A percentile compares a stretch with the other conserved stretches of the same genome.
phyloP scores from a whole-genome alignment of 768 basidiomycete species.

The Mycena epipterygia region DNA sequence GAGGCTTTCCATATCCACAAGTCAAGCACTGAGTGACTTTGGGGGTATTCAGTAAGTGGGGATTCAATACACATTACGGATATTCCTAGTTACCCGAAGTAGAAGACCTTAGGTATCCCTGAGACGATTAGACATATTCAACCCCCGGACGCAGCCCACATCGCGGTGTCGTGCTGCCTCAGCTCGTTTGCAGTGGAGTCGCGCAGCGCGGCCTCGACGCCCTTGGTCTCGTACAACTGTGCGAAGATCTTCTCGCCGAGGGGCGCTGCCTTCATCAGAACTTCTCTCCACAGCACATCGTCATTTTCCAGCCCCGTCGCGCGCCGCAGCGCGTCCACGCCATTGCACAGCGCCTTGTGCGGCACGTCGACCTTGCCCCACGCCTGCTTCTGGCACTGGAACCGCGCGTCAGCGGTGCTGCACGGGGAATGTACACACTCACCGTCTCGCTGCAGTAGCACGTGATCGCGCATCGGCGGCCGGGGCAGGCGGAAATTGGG shows the following conservation, averaged over 20 bases:
- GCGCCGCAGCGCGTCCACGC: conserved; percentile 9
- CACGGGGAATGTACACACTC: not conserved
- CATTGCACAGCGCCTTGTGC: conserved; percentile 11
- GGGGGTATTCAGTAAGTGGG: too few relatives aligned
- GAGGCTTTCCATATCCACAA: too few relatives aligned
- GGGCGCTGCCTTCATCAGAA: not conserved
- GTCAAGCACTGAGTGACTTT: too few relatives aligned
- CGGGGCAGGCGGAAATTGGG: not conserved
- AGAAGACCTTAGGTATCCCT: too few relatives aligned
- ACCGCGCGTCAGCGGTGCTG: not conserved
- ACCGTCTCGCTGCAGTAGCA: conserved; percentile 11
- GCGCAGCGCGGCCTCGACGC: not conserved
- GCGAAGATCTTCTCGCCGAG: not conserved
- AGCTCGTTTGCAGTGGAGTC: not conserved
- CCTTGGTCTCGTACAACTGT: conserved; percentile 3
- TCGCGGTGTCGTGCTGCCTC: not conserved
- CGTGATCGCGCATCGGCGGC: conserved; percentile 4
- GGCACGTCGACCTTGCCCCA: conserved; percentile 9
- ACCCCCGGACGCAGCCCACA: not conserved
- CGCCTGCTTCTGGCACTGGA: conserved; percentile 13
- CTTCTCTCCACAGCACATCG: conserved; percentile 7
- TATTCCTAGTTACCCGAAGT: too few relatives aligned
- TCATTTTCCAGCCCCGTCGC: not conserved
- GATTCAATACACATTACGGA: too few relatives aligned
- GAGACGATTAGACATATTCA: too few relatives aligned